These are phyloP conservation scores for Paecilomyces fulvus DNA, from an alignment of 2,329 filamentous ascomycete species.

Conservation along the genomic window DNA sequence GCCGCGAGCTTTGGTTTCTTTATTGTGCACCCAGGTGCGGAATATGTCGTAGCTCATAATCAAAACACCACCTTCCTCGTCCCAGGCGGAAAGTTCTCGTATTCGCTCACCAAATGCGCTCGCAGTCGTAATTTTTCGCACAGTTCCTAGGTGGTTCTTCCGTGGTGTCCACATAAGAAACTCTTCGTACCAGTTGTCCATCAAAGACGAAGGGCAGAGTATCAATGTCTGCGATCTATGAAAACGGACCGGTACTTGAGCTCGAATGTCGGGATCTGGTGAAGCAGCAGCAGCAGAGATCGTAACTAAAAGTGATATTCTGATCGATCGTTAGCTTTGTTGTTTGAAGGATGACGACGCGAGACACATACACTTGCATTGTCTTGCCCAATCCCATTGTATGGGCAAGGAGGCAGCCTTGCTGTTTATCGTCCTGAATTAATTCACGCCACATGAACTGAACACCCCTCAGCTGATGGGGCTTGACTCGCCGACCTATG, in stretches of 20 bases:
- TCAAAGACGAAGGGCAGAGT: constrained; percentile 64
- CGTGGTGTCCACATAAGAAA: constrained; percentile 59
- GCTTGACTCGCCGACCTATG: constrained; percentile 61
- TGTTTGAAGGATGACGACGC: neutral
- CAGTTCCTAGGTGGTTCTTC: constrained; percentile 43
- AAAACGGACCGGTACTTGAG: constrained; percentile 62
- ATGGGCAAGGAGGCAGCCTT: constrained; percentile 77
- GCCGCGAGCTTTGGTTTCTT: constrained; percentile 15
- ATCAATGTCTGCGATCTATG: constrained; percentile 58
- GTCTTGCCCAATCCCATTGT: constrained; percentile 92
- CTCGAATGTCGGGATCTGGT: constrained; percentile 44
- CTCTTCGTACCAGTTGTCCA: constrained; percentile 80
- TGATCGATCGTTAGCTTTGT: constrained; percentile 12
- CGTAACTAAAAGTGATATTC: constrained; percentile 69
- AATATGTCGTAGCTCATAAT: constrained; percentile 69
- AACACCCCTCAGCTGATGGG: constrained; percentile 72
- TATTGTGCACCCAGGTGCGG: constrained; percentile 34
- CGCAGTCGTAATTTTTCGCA: constrained; percentile 48
- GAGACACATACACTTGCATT: constrained; percentile 60
- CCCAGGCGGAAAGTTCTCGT: constrained; percentile 50
- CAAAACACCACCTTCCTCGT: constrained; percentile 59
- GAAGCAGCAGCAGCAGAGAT: constrained; percentile 60
- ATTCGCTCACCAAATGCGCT: constrained; percentile 32
- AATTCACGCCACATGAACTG: constrained; percentile 86
- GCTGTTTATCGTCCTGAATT: constrained; percentile 51